A percentile compares a stretch with the other conserved stretches of the same genome.
Conservation (phyloP, 106 monocot species). For the Dioscorea alata region DNA sequence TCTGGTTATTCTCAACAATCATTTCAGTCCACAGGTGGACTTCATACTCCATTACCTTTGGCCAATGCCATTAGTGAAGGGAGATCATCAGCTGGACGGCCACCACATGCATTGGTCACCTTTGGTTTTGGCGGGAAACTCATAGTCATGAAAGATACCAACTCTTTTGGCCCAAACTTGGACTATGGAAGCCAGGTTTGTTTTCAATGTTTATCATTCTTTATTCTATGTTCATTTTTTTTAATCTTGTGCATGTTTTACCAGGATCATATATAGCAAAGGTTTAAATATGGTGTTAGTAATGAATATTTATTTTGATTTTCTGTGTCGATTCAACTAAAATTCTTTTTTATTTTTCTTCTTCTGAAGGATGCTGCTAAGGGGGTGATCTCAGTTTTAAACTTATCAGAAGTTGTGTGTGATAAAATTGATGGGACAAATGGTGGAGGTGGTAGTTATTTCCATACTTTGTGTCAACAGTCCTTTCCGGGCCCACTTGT, state of each 20-base stretch:
- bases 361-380: slow-evolving; percentile 37
- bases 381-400: slow-evolving; percentile 50
- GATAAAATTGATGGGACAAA: slow-evolving; percentile 28
- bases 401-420: slow-evolving; percentile 54
- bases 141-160: slow-evolving; percentile 62
- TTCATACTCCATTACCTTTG: slow-evolving; percentile 27
- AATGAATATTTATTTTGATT: background rate
- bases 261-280: too few relatives aligned
- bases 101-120: slow-evolving; percentile 78
- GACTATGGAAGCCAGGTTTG: slow-evolving; percentile 58
- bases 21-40: slow-evolving; percentile 27
- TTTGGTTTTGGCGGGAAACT: slow-evolving; percentile 99
- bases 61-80: slow-evolving; percentile 43
- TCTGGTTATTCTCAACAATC: slow-evolving; percentile 39
- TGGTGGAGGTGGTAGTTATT: slow-evolving; percentile 29
- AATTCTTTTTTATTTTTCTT: background rate
- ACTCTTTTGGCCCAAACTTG: slow-evolving; percentile 21
- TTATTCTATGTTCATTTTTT: background rate
- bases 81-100: slow-evolving; percentile 81
- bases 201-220: background rate
- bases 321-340: background rate
- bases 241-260: background rate
- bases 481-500: slow-evolving; percentile 96
- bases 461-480: slow-evolving; percentile 59
- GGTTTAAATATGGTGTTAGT: too few relatives aligned